These are phyloP conservation scores for Pharnaceum exiguum DNA, from an alignment of 148 eudicot species.

Conservation along the genomic window DNA sequence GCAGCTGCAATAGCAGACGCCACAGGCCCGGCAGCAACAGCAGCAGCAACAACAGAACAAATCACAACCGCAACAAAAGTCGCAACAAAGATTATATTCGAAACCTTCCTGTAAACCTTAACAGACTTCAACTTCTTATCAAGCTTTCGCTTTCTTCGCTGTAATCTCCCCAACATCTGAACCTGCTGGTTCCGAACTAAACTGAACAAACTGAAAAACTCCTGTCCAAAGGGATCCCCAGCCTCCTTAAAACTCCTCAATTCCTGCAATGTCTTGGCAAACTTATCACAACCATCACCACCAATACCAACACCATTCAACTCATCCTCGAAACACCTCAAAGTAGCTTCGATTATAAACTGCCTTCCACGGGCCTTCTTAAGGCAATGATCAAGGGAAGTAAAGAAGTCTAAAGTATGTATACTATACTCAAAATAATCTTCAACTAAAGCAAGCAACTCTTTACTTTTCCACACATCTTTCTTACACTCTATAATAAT, in stretches of 20 bases:
- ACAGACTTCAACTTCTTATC: conserved; percentile 50
- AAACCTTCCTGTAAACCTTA: conserved; percentile 54
- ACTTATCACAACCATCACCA: conserved; percentile 12
- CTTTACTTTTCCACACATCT: conserved; percentile 35
- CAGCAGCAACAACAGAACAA: conserved; percentile 85
- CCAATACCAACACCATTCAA: neutral
- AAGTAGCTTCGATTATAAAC: conserved; percentile 16
- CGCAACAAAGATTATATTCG: conserved; percentile 53
- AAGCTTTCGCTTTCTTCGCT: conserved; percentile 40
- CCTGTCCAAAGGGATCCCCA: conserved; percentile 27
- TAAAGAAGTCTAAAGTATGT: conserved; percentile 24
- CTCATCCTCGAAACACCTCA: conserved; percentile 29
- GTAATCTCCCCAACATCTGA: conserved; percentile 25
- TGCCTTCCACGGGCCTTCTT: conserved; percentile 24
- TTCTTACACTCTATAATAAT: conserved; percentile 25
- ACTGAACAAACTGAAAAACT: conserved; percentile 21
- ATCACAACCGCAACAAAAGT: conserved; percentile 59
- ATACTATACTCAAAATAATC: conserved; percentile 37
- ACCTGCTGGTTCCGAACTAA: conserved; percentile 24
- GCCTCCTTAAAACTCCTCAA: conserved; percentile 32
- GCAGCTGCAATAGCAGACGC: conserved; percentile 31
- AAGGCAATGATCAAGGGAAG: conserved; percentile 26
- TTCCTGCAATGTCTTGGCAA: conserved; percentile 21
- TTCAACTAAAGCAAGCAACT: conserved; percentile 24
- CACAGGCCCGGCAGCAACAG: conserved; percentile 54